These are phyloP conservation scores for Ganoderma multipileum DNA, from an alignment of 1,284 basidiomycete species.

Conservation along the genomic window DNA sequence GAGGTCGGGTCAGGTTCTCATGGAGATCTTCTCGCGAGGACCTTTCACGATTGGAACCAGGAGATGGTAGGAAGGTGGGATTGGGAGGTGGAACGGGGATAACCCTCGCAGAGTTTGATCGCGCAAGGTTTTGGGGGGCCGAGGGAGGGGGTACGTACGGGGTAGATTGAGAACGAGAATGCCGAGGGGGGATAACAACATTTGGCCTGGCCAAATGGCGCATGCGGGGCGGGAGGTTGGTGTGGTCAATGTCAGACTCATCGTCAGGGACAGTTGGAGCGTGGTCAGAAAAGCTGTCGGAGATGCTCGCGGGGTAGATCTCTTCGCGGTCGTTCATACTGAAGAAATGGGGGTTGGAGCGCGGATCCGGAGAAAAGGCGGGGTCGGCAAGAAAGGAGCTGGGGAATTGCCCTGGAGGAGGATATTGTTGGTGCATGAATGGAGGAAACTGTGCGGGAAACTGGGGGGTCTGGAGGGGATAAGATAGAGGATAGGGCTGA, in stretches of 20 bases:
- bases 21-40: slow-evolving; percentile 19
- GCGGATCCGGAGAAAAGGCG: slow-evolving; percentile 46
- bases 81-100: slow-evolving; percentile 26
- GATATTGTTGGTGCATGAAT: slow-evolving; percentile 22
- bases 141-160: slow-evolving; percentile 22
- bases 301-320: slow-evolving; percentile 33
- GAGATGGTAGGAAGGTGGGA: slow-evolving; percentile 16
- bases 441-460: slow-evolving; percentile 26
- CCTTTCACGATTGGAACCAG: slow-evolving; percentile 14
- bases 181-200: slow-evolving; percentile 16
- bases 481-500: slow-evolving; percentile 23
- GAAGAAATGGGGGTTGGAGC: slow-evolving; percentile 42
- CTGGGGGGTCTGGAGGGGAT: slow-evolving; percentile 22
- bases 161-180: slow-evolving; percentile 26
- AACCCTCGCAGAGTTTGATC: slow-evolving; percentile 22
- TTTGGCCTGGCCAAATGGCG: slow-evolving; percentile 21
- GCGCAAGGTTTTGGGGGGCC: slow-evolving; percentile 19
- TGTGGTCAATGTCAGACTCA: slow-evolving; percentile 28
- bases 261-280: slow-evolving; percentile 25
- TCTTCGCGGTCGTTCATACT: slow-evolving; percentile 39
- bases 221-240: slow-evolving; percentile 27
- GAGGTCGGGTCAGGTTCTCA: slow-evolving; percentile 2
- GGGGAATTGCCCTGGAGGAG: slow-evolving; percentile 24
- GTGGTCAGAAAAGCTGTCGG: slow-evolving; percentile 30
- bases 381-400: slow-evolving; percentile 39